A percentile compares a stretch with the other conserved stretches of the same genome.
phyloP scores from a whole-genome alignment of 805 yeast genomes.

The Scheffersomyces coipomensis region DNA sequence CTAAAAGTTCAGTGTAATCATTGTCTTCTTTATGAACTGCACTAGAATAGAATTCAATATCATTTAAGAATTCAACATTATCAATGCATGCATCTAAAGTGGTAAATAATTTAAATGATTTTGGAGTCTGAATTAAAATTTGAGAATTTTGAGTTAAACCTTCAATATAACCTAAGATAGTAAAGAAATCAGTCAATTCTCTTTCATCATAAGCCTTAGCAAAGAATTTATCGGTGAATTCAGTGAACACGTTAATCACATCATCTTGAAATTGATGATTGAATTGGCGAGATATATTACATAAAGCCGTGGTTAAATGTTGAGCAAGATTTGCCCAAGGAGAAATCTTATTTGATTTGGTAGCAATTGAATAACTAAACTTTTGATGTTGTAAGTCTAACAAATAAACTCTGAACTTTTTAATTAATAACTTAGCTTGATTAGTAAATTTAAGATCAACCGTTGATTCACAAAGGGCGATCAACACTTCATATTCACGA shows the following conservation, averaged over 20 bases:
- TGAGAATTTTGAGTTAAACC: slow-evolving; percentile 27
- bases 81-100: slow-evolving; percentile 36
- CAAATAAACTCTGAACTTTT: slow-evolving; percentile 47
- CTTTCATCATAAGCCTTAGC: slow-evolving; percentile 10
- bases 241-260: slow-evolving; percentile 24
- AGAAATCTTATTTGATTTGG: slow-evolving; percentile 20
- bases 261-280: slow-evolving; percentile 17
- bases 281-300: slow-evolving; percentile 25
- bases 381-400: slow-evolving; percentile 43
- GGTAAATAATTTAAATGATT: slow-evolving; percentile 28
- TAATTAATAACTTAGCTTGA: slow-evolving; percentile 43
- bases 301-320: slow-evolving; percentile 31
- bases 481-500: slow-evolving; percentile 54
- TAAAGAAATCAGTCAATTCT: slow-evolving; percentile 31
- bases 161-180: slow-evolving; percentile 33
- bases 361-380: slow-evolving; percentile 37
- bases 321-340: slow-evolving; percentile 38
- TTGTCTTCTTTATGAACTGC: slow-evolving; percentile 10
- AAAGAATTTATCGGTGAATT: slow-evolving; percentile 27
- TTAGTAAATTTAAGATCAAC: slow-evolving; percentile 24
- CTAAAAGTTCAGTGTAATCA: slow-evolving; percentile 16
- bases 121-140: slow-evolving; percentile 20
- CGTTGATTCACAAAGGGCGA: slow-evolving; percentile 52
- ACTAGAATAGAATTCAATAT: slow-evolving; percentile 30
- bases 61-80: slow-evolving; percentile 35